A percentile compares a stretch with the other conserved stretches of the same genome.
phyloP scores from a whole-genome alignment of 805 yeast genomes.

The Cyberlindnera mississippiensis region DNA sequence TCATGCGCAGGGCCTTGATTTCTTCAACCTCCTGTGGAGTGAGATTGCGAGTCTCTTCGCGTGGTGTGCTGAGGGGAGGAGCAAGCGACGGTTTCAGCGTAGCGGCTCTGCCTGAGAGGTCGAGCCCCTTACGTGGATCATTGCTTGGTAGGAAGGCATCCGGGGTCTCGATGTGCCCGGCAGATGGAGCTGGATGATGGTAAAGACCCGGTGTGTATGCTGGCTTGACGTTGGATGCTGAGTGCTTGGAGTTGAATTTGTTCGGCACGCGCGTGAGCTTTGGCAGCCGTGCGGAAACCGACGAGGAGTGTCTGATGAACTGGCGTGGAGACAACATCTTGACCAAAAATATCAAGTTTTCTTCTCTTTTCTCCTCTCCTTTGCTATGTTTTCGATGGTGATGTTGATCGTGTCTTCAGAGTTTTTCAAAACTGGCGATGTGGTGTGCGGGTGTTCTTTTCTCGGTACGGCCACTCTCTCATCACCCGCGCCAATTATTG shows the following conservation, averaged over 20 bases:
- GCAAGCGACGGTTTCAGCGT: constrained; percentile 20
- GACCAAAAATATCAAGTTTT: too few species aligned
- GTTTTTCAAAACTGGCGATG: too few species aligned
- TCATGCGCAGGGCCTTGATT: constrained; percentile 49
- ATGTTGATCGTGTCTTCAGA: too few species aligned
- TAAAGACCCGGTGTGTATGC: constrained; percentile 55
- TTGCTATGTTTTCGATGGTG: too few species aligned
- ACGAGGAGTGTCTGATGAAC: constrained; percentile 12
- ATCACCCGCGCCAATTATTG: too few species aligned
- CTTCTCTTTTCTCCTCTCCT: too few species aligned
- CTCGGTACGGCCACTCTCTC: too few species aligned
- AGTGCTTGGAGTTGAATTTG: constrained; percentile 55
- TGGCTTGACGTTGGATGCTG: constrained; percentile 56
- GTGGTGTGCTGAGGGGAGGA: constrained; percentile 37
- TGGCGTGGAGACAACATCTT: not conserved
- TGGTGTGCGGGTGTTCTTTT: too few species aligned
- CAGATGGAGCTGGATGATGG: constrained; percentile 61
- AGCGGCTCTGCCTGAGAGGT: constrained; percentile 24
- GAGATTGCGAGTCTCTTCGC: constrained; percentile 47
- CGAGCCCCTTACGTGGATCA: constrained; percentile 51
- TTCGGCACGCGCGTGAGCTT: constrained; percentile 40
- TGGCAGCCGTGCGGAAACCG: constrained; percentile 5
- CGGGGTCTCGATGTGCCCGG: constrained; percentile 55
- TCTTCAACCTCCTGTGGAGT: constrained; percentile 54
- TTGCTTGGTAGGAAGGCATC: constrained; percentile 58